These are phyloP conservation scores for Gracilaria vermiculophylla DNA, from an alignment of 23 red algal species.

Conservation along the genomic window DNA sequence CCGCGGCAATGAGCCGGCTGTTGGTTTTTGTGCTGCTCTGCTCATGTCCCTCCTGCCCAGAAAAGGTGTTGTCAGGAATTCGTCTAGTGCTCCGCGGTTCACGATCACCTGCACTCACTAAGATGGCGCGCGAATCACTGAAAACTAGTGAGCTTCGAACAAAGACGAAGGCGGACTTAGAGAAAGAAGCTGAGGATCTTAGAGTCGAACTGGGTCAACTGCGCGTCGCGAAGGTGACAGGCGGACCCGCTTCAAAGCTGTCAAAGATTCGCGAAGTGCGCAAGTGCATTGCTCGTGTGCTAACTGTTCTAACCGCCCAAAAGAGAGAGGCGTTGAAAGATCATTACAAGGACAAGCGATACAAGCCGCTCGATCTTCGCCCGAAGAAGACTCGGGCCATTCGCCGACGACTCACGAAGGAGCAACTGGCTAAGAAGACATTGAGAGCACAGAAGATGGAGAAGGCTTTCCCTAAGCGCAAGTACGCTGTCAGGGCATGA, in stretches of 20 bases:
- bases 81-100: too few species aligned
- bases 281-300: slow-evolving; percentile 92
- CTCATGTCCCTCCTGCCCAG: too few species aligned
- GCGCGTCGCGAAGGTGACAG: slow-evolving; percentile 90
- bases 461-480: slow-evolving; percentile 84
- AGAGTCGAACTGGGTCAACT: slow-evolving; percentile 89
- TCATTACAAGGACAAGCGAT: slow-evolving; percentile 91
- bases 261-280: slow-evolving; percentile 93
- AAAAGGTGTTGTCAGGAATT: too few species aligned
- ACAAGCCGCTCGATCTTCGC: slow-evolving; percentile 95
- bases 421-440: slow-evolving; percentile 77
- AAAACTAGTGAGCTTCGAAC: slow-evolving; percentile 70
- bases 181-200: slow-evolving; percentile 79
- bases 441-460: slow-evolving; percentile 75
- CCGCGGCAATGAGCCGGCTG: too few species aligned
- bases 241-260: slow-evolving; percentile 85
- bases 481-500: slow-evolving; percentile 83
- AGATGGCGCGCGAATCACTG: slow-evolving; percentile 51
- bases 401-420: slow-evolving; percentile 84
- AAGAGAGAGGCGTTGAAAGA: slow-evolving; percentile 77
- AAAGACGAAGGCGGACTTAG: slow-evolving; percentile 78
- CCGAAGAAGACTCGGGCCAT: slow-evolving; percentile 99
- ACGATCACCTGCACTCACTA: not conserved
- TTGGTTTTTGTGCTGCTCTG: too few species aligned
- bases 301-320: slow-evolving; percentile 88